Base-by-base conservation (phyloP, 306 rosid species). In the Delonix regia region DNA sequence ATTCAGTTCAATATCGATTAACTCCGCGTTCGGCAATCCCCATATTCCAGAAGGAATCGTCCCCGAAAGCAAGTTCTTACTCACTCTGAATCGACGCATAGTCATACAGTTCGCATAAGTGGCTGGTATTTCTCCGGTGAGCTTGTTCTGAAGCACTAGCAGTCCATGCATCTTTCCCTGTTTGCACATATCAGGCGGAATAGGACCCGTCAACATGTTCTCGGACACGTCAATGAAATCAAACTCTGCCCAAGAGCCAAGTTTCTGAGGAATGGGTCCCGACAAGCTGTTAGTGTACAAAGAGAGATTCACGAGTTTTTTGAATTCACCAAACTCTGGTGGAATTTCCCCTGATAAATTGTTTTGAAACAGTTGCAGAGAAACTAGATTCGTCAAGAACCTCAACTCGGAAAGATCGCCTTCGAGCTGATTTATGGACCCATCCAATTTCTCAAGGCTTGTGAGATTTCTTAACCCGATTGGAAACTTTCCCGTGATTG, bases 101-200 rank as follows among this genome's bases (percentile, higher is more conserved):
- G 83, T 87, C 18, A 16, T 42, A 78, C 99, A 95, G 49, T 80
- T 69, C 0, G 81, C 93, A 39, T 95, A 95, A 1, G 7, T 90
- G 0, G 78, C 86, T 10, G 99, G 99, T 71, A 95, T 93, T 77
- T 80, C 80, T 4, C 99, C 97, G 14, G 97, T 78, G 78, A 95
- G 88, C 0, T 90, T 90, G 86, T 96, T 96, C 88, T 93, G 89
- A 47, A 90, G 89, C 21, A 88, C 6, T 0, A 96, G 88, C 30
- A 96, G 79, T n/a, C 5, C 71, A 0, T 0, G n/a, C 97, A 96
- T 88, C 61, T 82, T 85, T 41, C 98, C 93, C 63, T 48, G 83
- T 3, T 56, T 84, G 73, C 99, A 96, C 99, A 96, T 93, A 30
- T 90, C 74, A 1, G 97, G 92, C 10, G 99, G 99, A 76, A 96